Percentiles rank a stretch among this genome's conserved stretches.
phyloP scores from a whole-genome alignment of 371 early-diverging fungal species.

The Rhizopus sp. region DNA sequence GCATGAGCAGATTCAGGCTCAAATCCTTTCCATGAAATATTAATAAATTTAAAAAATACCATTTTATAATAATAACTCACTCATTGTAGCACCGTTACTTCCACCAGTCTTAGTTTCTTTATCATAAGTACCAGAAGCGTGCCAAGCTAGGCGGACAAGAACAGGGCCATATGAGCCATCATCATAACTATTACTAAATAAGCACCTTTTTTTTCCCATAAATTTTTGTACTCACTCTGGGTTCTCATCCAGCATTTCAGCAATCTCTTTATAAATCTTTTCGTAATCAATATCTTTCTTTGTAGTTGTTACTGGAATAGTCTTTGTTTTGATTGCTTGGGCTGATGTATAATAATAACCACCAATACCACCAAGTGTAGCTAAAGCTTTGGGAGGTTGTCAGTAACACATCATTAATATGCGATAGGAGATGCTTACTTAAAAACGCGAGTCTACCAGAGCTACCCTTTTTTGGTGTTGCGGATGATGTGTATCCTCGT shows the following conservation, averaged over 20 bases:
- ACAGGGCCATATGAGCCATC: conserved; percentile 92
- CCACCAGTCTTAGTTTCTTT: conserved; percentile 83
- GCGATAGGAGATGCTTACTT: conserved; percentile 13
- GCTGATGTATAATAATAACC: conserved; percentile 56
- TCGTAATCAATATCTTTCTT: conserved; percentile 61
- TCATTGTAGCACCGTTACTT: conserved; percentile 91
- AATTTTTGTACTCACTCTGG: conserved; percentile 42
- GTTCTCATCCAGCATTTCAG: conserved; percentile 74
- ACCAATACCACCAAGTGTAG: conserved; percentile 50
- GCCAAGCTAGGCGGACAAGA: conserved; percentile 92
- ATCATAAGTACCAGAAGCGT: conserved; percentile 92
- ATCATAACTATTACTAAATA: conserved; percentile 63
- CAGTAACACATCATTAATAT: not conserved
- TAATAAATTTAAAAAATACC: not conserved
- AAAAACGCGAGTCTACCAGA: conserved; percentile 26
- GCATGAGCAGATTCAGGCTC: conserved; percentile 73
- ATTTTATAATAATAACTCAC: conserved; percentile 28
- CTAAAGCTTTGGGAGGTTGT: conserved; percentile 29
- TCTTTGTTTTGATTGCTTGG: conserved; percentile 32
- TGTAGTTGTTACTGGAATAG: conserved; percentile 13
- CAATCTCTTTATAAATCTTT: conserved; percentile 78
- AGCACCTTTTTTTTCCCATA: conserved; percentile 1
- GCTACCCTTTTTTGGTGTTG: conserved; percentile 25
- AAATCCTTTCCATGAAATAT: conserved; percentile 43
- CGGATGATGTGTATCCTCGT: conserved; percentile 25